These are phyloP conservation scores for Protomyces inundatus DNA, from an alignment of 1,139 yeast species.

Conservation along the genomic window DNA sequence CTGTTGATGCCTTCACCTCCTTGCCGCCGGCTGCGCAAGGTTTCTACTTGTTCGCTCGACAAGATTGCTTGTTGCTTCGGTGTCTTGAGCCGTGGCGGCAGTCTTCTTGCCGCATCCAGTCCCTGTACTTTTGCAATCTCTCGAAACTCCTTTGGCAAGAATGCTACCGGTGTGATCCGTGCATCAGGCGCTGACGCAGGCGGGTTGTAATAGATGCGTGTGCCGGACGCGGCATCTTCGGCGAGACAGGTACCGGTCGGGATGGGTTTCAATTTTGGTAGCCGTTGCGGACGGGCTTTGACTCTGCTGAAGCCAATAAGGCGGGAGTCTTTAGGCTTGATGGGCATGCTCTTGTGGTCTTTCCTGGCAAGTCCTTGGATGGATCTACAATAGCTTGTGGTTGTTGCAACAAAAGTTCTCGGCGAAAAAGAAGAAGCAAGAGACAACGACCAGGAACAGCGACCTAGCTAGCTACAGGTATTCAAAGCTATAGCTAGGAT, in stretches of 20 bases:
- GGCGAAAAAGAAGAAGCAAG: background rate
- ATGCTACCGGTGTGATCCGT: conserved; percentile 16
- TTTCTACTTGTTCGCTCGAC: conserved; percentile 9
- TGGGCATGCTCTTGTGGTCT: conserved; percentile 6
- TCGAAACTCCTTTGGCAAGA: conserved; percentile 20
- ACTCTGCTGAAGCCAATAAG: conserved; percentile 19
- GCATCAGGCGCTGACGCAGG: conserved; percentile 26
- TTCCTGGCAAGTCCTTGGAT: background rate
- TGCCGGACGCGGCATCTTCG: conserved; percentile 1
- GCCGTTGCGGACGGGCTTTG: conserved; percentile 17
- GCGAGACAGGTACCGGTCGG: conserved; percentile 23
- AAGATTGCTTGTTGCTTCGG: conserved; percentile 4
- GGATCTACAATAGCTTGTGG: background rate
- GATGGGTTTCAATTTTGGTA: conserved; percentile 17
- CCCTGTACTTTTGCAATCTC: background rate
- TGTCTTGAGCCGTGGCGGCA: conserved; percentile 17
- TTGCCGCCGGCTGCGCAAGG: background rate
- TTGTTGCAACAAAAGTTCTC: background rate
- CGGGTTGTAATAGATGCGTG: conserved; percentile 23
- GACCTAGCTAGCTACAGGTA: background rate
- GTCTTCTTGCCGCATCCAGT: background rate
- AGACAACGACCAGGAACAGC: background rate
- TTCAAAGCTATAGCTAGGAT: too few relatives aligned
- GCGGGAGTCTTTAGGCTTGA: conserved; percentile 23
- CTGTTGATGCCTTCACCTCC: conserved; percentile 5